phyloP scores from a whole-genome alignment of 176 grass and related monocot genomes.

The Musa beccarii region DNA sequence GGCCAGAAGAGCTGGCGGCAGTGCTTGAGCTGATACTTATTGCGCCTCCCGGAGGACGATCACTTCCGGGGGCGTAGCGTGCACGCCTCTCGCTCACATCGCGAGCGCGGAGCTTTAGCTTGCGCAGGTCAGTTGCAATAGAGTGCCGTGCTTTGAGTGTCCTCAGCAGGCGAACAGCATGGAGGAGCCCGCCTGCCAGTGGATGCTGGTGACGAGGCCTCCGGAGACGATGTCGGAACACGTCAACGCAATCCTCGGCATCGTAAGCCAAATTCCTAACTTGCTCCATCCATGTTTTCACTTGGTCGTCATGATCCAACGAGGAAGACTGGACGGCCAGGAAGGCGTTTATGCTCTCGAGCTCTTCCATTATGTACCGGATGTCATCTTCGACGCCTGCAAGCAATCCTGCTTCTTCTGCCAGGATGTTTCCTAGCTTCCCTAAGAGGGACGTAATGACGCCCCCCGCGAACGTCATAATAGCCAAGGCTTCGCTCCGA shows the following conservation, averaged over 20 bases:
- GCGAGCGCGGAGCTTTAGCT: conserved; percentile 20
- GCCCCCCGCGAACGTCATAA: background rate
- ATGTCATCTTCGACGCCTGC: background rate
- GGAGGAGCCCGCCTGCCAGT: background rate
- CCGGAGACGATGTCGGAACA: background rate
- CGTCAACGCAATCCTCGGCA: conserved; percentile 27
- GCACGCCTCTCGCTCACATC: conserved; percentile 22
- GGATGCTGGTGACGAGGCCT: background rate
- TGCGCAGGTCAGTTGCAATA: conserved; percentile 9
- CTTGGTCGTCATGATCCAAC: background rate
- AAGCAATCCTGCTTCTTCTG: background rate
- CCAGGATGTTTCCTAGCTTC: conserved; percentile 10
- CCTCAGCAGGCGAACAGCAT: background rate
- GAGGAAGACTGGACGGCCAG: background rate
- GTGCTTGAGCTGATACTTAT: background rate
- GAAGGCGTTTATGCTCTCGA: conserved; percentile 14
- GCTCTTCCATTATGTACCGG: conserved; percentile 18
- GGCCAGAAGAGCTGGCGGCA: background rate
- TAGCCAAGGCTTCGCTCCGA: background rate
- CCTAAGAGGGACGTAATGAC: background rate
- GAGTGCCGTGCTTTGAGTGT: background rate
- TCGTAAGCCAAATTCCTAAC: conserved; percentile 34
- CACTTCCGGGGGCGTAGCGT: background rate
- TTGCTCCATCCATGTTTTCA: conserved; percentile 40
- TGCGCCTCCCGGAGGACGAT: background rate